Base-by-base conservation (phyloP, 768 basidiomycete species). In the Kwoniella pini region DNA sequence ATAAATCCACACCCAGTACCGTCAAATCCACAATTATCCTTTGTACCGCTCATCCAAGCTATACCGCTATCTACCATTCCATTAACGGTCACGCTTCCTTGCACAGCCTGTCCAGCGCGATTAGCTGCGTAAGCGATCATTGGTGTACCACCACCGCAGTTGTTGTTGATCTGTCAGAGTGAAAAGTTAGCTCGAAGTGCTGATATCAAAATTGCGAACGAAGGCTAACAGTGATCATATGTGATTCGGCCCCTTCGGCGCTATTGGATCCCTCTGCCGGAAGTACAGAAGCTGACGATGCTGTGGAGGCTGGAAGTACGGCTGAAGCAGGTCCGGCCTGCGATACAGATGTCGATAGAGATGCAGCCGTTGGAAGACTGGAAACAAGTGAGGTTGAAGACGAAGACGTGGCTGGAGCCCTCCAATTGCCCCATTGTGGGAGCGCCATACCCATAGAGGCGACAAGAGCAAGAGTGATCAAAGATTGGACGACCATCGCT, bases 1-100 rank as follows among this genome's bases (percentile, higher is more conserved):
- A 62, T 60, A 24, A 54, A 53, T 2, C 50, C 64, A 31, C 64
- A 66, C 22, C 62, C 62, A 54, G 62, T 43, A 5, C 64, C 64
- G 31, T 24, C 22, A 44, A 38, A 38, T 27, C 24, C 30, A 43
- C 59, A 60, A 44, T 56, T 42, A 31, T 28, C 7, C 27, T 48
- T 40, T 15, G 31, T 28, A 44, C 48, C 57, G 15, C 30, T 19
- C 39, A 66, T 27, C 54, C 60, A 66, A 6, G 64, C 64, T 19
- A 66, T 56, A 19, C 60, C 64, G 31, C 64, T 60, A 13, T 27
- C 15, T 11, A 67, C 27, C 0, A 61, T 60, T 7, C 65, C 65
- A 30, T 30, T 27, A 26, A 67, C 63, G 11, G 52, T 46, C 2
- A 46, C 46, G 9, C 56, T 51, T 28, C 57, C 56, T 40, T 52